Evolutionary conservation across 257 asterid species (phyloP), one percentile per base, ranked within the genome.

Genomic region (Oldenlandia corymbosa): DNA sequence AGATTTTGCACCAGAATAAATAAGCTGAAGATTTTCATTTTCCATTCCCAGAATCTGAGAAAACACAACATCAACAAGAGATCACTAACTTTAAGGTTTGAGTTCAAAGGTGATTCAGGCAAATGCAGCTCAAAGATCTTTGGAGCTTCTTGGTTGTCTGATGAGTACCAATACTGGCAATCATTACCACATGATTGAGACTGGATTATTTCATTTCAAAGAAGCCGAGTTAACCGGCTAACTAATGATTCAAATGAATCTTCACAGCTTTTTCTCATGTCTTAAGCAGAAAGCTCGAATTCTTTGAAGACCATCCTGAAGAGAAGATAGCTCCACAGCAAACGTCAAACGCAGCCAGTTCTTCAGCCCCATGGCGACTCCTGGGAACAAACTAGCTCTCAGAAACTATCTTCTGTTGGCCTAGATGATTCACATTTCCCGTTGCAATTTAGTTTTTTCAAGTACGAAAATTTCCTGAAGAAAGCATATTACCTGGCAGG

Each of bases 301-400:
- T 71, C 96, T 88, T 53, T 67, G 69, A 5, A 88, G 81, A 23
- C 90, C 92, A 36, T 82, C 90, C 64, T 56, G 55, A 16, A 88
- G 85, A 60, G 64, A 42, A 51, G 82, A 70, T 54, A 74, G 70
- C 71, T 84, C 88, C 11, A 75, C 85, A 0, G 92, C 85, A 58
- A 78, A 88, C 31, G 83, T 79, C 17, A 86, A 53, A 4, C 92
- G 78, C 70, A 82, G 17, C 95, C 96, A 82, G 68, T 84, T 72
- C 78, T 70, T 82, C 43, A 86, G 45, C 50, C 95, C 96, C 79
- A 86, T 55, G 12, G 74, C 65, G 43, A 77, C 63, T 17, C 95
- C 95, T 88, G 75, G 7, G 7, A 34, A 3, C 13, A 68, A 30
- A 49, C 64, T 26, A 24, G 1, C 31, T 26, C 14, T 54, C 41